Evolutionary conservation across 202 grass and related monocot genomes (phyloP).

Genomic region (Setaria italica): DNA sequence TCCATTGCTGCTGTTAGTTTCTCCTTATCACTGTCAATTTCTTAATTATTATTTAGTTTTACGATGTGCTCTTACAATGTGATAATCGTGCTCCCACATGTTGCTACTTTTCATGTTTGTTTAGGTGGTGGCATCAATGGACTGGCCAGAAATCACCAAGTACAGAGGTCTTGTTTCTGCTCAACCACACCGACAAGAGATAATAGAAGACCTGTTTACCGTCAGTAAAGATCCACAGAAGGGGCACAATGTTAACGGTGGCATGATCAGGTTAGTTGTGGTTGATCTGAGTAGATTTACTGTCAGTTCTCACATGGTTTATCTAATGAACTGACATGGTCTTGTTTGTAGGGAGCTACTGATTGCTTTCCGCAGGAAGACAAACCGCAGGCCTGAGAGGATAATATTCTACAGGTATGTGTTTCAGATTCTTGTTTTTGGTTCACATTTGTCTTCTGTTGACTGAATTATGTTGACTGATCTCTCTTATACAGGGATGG

Average conservation of each 20-base stretch:
- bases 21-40: background rate
- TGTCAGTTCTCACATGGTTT: background rate
- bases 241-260: constrained; percentile 49
- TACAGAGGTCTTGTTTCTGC: constrained; percentile 74
- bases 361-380: constrained; percentile 60
- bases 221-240: constrained; percentile 53
- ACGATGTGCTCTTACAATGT: constrained; percentile 7
- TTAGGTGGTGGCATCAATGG: constrained; percentile 80
- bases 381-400: constrained; percentile 51
- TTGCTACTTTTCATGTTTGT: background rate
- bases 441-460: constrained; percentile 12
- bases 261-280: constrained; percentile 64
- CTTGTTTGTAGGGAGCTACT: constrained; percentile 66
- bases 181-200: constrained; percentile 71
- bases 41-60: background rate
- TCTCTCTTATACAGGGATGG: constrained; percentile 59
- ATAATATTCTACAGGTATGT: constrained; percentile 80
- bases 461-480: background rate
- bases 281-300: background rate
- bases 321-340: constrained; percentile 23
- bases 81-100: background rate
- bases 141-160: constrained; percentile 81
- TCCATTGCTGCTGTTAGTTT: constrained; percentile 79
- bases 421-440: background rate
- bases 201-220: constrained; percentile 76